A percentile compares a stretch with the other conserved stretches of the same genome.
phyloP scores from a whole-genome alignment of 164 flowering plant genomes.

The Umbellularia californica region DNA sequence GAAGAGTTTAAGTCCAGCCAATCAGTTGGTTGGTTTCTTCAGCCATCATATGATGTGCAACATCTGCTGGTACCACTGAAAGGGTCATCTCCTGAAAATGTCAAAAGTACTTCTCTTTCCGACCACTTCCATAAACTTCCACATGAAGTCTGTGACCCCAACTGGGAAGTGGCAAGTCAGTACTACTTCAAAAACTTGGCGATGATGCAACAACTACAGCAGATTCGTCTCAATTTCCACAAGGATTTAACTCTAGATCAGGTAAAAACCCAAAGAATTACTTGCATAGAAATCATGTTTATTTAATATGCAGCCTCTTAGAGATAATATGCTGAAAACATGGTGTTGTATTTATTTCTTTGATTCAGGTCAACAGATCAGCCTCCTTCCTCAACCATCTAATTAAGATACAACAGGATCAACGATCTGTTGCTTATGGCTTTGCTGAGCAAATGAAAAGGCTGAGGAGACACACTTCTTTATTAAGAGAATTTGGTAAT shows the following conservation, averaged over 20 bases:
- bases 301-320: background rate
- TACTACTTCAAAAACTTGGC: constrained; percentile 72
- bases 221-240: constrained; percentile 56
- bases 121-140: constrained; percentile 8
- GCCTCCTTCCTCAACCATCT: constrained; percentile 68
- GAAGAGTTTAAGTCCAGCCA: constrained; percentile 27
- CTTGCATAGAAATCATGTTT: background rate
- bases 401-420: constrained; percentile 61
- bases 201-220: constrained; percentile 47
- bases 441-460: constrained; percentile 38
- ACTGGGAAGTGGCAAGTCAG: constrained; percentile 58
- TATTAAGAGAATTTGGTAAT: constrained; percentile 31
- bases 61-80: constrained; percentile 47
- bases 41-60: constrained; percentile 56
- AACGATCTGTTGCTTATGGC: constrained; percentile 50
- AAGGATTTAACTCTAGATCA: constrained; percentile 65
- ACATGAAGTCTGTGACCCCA: constrained; percentile 15
- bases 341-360: background rate
- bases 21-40: constrained; percentile 49
- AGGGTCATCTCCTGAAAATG: constrained; percentile 12
- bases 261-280: constrained; percentile 32
- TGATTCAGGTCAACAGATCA: constrained; percentile 47
- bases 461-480: constrained; percentile 31
- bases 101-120: constrained; percentile 11
- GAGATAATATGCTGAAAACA: background rate